Base-by-base conservation (phyloP, 2,329 filamentous ascomycete genomes). In the Botrytis medusae region DNA sequence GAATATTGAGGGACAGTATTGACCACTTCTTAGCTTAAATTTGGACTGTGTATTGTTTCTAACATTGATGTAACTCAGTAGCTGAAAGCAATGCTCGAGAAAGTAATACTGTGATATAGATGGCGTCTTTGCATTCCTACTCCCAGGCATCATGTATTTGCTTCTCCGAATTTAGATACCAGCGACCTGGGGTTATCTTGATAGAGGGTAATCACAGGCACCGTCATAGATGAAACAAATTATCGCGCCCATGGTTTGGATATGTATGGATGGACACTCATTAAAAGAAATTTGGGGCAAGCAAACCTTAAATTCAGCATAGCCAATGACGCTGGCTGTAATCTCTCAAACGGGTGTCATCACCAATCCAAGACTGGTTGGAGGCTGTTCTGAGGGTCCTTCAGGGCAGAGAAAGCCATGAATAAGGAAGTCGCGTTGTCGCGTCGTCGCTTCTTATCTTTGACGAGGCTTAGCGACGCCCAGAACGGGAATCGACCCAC, bases 381-480 rank as follows among this genome's bases (percentile, higher is more conserved):
- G 48, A 42, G n/a, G 34, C 34, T 29, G 46, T 40, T 51, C n/a
- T 48, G 14, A 12, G 32, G n/a, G 51, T 16, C 20, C 48, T 29
- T 22, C 14, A 20, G 29, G 12, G 57, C 5, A 29, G 32, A 40
- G 14, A 64, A 63, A 18, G 18, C 9, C 46, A 25, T 40, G 37
- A 59, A 37, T 40, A 25, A 46, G 44, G 34, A 44, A 57, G 34
- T 57, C 32, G 59, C n/a, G 60, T 64, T n/a, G 34, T 69, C 18
- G n/a, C 4, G 20, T 64, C 48, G 34, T 69, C 18, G 34, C 16
- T 48, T 42, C 69, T 71, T 71, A 71, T 71, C 69, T 71, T 64
- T 64, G 69, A 71, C 42, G 40, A 63, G 59, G 69, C 42, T 48
- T 48, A 63, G 57, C 69, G 57, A 71, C 32, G 34, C 69, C 42